These are phyloP conservation scores for Suhomyces panamericanus DNA, from an alignment of 1,139 yeast species.

Conservation along the genomic window DNA sequence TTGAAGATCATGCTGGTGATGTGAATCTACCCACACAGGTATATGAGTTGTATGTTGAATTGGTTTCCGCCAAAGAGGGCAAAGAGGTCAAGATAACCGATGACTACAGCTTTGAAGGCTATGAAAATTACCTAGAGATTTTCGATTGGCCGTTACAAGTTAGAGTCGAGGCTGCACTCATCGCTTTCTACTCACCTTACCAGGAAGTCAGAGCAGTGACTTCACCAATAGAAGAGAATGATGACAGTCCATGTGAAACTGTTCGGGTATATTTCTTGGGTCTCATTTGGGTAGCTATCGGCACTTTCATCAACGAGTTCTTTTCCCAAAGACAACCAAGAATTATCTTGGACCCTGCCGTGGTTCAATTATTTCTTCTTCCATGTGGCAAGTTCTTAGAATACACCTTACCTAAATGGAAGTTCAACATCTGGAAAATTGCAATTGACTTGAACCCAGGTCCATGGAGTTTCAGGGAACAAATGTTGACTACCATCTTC, in stretches of 20 bases:
- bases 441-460: constrained; percentile 25
- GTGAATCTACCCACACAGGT: constrained; percentile 17
- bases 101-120: neutral
- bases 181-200: constrained; percentile 59
- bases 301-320: constrained; percentile 58
- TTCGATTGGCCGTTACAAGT: constrained; percentile 20
- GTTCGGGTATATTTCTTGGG: constrained; percentile 57
- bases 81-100: neutral
- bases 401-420: constrained; percentile 25
- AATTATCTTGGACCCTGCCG: constrained; percentile 45
- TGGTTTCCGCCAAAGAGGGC: neutral
- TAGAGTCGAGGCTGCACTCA: constrained; percentile 26
- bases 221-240: constrained; percentile 52
- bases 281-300: constrained; percentile 54
- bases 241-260: constrained; percentile 50
- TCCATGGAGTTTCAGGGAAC: constrained; percentile 26
- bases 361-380: constrained; percentile 58
- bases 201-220: constrained; percentile 64
- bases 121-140: neutral
- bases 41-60: neutral
- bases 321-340: constrained; percentile 56
- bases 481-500: constrained; percentile 23
- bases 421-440: constrained; percentile 19
- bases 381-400: constrained; percentile 49
- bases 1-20: constrained; percentile 24